Conservation (phyloP, 2,329 filamentous ascomycete genomes). For the Fusarium sp. region DNA sequence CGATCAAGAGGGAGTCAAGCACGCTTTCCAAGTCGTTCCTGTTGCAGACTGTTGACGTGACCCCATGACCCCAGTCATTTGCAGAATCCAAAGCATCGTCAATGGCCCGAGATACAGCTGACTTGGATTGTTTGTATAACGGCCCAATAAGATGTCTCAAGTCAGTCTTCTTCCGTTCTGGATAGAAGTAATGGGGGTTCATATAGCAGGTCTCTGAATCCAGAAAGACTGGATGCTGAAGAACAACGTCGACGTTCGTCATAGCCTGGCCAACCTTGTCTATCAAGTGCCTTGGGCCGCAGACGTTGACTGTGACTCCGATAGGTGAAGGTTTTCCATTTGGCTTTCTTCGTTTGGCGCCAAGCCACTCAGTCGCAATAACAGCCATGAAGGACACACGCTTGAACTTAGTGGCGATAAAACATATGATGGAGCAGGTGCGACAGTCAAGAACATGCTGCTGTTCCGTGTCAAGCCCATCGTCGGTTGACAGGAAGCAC, state of each 20-base stretch:
- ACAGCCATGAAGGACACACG: background rate
- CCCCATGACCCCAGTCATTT: background rate
- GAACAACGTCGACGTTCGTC: fast-evolving
- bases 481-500: fast-evolving
- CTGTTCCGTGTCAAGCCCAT: background rate
- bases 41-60: background rate
- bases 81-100: background rate
- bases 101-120: background rate
- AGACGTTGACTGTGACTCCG: background rate
- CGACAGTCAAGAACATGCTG: background rate
- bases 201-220: background rate
- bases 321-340: fast-evolving
- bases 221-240: constrained; percentile 4
- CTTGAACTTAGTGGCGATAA: fast-evolving
- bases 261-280: background rate
- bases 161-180: background rate
- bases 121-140: fast-evolving
- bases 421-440: background rate
- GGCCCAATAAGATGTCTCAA: background rate
- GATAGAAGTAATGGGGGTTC: background rate
- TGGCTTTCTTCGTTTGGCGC: fast-evolving
- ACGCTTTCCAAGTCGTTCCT: background rate
- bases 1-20: fast-evolving
- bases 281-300: background rate
- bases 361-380: fast-evolving